Evolutionary conservation across 169 alveolate genomes (phyloP).

Genomic region (Blepharisma undulans): DNA sequence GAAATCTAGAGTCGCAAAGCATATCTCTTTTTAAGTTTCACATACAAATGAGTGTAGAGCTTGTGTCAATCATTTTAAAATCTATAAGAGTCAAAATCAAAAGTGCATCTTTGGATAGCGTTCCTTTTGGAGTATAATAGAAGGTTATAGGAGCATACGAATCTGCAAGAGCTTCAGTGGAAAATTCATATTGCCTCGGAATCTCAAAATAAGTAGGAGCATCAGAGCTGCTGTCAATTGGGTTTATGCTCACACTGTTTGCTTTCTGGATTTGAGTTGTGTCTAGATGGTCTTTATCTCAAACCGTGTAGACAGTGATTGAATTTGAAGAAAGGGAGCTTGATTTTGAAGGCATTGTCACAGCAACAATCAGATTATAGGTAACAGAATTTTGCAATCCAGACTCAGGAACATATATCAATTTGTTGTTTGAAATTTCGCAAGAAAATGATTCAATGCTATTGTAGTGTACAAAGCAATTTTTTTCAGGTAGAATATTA

Average conservation of each 20-base stretch:
- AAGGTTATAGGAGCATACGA: slow-evolving; percentile 7
- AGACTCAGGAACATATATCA: neutral
- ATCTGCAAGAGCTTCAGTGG: neutral
- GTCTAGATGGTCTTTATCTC: neutral
- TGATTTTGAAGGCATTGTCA: neutral
- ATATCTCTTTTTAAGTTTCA: neutral
- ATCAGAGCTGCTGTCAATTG: neutral
- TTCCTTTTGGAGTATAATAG: neutral
- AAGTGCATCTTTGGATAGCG: neutral
- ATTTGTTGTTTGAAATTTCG: neutral
- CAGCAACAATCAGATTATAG: neutral
- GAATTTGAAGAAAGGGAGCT: too few relatives aligned
- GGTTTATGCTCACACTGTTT: neutral
- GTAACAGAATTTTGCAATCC: neutral
- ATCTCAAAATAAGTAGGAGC: slow-evolving; percentile 20
- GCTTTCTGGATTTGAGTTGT: neutral
- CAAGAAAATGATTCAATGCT: neutral
- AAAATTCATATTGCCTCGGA: slow-evolving; percentile 13
- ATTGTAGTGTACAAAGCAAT: neutral
- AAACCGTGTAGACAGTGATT: neutral
- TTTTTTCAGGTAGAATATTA: neutral
- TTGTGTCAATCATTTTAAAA: neutral
- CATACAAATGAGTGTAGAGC: slow-evolving; percentile 5
- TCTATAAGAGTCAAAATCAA: neutral
- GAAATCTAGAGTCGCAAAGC: too few relatives aligned